Conservation (phyloP, 176 grass and related monocot genomes). For the Phragmites australis region DNA sequence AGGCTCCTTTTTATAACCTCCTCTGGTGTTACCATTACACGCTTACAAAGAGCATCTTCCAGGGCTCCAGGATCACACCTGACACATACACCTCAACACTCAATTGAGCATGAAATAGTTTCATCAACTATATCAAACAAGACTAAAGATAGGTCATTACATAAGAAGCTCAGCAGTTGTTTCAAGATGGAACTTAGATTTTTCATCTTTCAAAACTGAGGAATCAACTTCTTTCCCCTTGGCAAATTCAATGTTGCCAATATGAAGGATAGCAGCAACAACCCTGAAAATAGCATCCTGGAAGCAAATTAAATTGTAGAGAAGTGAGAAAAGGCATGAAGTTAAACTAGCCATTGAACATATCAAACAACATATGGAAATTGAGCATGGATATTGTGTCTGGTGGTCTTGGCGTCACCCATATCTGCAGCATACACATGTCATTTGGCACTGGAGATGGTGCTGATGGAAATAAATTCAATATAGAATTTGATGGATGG, state of each 20-base stretch:
- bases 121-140: conserved; percentile 33
- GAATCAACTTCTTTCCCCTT: conserved; percentile 97
- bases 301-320: conserved; percentile 54
- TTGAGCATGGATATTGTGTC: too few species aligned
- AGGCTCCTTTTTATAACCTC: conserved; percentile 98
- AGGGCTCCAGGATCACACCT: conserved; percentile 88
- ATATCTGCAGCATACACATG: too few species aligned
- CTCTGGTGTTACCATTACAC: conserved; percentile 97
- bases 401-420: too few species aligned
- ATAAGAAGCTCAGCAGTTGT: conserved; percentile 95
- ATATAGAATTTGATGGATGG: too few species aligned
- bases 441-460: too few species aligned
- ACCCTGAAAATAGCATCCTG: conserved; percentile 99
- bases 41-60: conserved; percentile 94
- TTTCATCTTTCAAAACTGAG: conserved; percentile 93
- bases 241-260: conserved; percentile 94
- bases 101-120: conserved; percentile 7
- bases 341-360: conserved; percentile 27
- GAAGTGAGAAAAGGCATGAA: conserved; percentile 30
- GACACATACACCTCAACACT: conserved; percentile 44
- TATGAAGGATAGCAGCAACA: conserved; percentile 96
- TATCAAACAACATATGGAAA: conserved; percentile 28
- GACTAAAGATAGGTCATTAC: conserved; percentile 52
- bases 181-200: conserved; percentile 96
- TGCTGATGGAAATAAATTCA: too few species aligned